Base-by-base conservation (phyloP, 2,329 filamentous ascomycete species). In the Lachnellula subtilissima region DNA sequence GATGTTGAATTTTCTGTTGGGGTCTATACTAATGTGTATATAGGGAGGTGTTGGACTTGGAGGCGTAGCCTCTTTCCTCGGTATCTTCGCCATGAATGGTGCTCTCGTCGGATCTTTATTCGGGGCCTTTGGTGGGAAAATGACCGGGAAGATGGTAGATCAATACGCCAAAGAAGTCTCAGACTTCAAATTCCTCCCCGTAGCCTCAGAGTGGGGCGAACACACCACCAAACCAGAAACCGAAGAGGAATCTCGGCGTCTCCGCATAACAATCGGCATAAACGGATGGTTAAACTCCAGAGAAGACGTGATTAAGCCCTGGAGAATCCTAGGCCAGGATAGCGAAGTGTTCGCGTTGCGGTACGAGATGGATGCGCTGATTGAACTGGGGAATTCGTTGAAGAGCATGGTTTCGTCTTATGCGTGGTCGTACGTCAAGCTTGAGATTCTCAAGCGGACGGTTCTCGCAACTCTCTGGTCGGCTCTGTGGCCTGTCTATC, bases 31-130 rank as follows among this genome's bases (percentile, higher is more conserved):
- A 11, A 32, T 32, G 3, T 32, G 28, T 32, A 11, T 11, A 32
- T 11, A 32, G 28, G 28, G 91, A 14, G 89, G 89, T 0, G 80
- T 96, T 1, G 92, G 92, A 0, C 76, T 96, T 0, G 92, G 91
- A 22, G 89, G 90, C 0, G 88, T 94, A 2, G 91, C 90, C 3
- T 89, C 88, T 43, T 95, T 96, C 64, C 74, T 97, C 3, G 91
- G 92, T 0, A 85, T 92, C 14, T 85, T 96, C 61, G 92, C 91
- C 65, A 89, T 92, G 71, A 95, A 91, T 55, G 84, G 88, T 0
- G 88, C 93, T 0, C 77, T 97, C 3, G 89, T 97, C 0, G 92
- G 92, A 0, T 86, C 89, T 12, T 75, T 97, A 0, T 97, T 97
- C 67, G 92, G 92, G 1, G 92, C 91, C 0, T 95, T 92, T 65